Conservation (phyloP, 306 rosid genomes). For the Ammopiptanthus mongolicus region DNA sequence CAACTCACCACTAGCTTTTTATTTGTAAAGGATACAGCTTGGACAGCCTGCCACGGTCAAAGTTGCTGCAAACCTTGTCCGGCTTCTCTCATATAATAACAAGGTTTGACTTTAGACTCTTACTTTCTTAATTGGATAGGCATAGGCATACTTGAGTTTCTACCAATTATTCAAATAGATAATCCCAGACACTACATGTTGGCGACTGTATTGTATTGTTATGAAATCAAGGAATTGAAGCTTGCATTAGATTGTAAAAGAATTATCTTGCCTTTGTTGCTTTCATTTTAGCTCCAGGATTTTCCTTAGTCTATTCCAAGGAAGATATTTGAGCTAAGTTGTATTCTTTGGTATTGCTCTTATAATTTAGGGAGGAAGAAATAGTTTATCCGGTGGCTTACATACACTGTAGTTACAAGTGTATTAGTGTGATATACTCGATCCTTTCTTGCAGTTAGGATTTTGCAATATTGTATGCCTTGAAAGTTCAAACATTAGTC, state of each 20-base stretch:
- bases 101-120: slow-evolving; percentile 50
- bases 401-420: neutral
- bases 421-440: neutral
- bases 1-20: neutral
- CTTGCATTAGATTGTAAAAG: neutral
- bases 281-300: neutral
- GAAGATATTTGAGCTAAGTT: neutral
- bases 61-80: slow-evolving; percentile 84
- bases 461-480: neutral
- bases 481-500: neutral
- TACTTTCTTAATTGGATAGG: neutral
- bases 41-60: slow-evolving; percentile 96
- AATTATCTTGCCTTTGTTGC: neutral
- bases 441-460: neutral
- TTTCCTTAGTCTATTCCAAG: neutral
- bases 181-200: neutral
- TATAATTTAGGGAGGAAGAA: neutral
- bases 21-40: slow-evolving; percentile 68
- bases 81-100: slow-evolving; percentile 80
- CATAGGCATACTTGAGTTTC: neutral
- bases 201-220: neutral
- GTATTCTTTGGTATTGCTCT: neutral
- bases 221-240: neutral
- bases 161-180: neutral
- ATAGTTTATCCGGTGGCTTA: neutral